A percentile compares a stretch with the other conserved stretches of the same genome.
These are phyloP conservation scores for Penicillium riverlandense DNA, from an alignment of 495 filamentous ascomycete species.

Conservation along the genomic window DNA sequence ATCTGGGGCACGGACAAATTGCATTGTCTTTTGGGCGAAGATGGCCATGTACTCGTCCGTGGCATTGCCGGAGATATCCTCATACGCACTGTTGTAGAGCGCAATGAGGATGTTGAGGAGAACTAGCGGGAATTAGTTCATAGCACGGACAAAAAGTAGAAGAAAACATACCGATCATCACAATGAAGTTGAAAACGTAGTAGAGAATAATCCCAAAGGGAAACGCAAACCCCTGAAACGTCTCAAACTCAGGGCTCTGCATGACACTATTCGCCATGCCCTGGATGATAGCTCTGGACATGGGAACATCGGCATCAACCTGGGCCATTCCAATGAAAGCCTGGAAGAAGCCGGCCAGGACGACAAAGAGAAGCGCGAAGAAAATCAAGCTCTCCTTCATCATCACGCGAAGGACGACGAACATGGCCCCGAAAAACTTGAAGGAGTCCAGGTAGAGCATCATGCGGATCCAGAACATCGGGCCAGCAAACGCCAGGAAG, in stretches of 20 bases:
- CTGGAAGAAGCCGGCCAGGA: conserved; percentile 87
- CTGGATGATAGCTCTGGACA: conserved; percentile 69
- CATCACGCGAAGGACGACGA: conserved; percentile 96
- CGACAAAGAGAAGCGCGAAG: conserved; percentile 84
- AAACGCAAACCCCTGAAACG: conserved; percentile 69
- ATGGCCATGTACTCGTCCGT: conserved; percentile 92
- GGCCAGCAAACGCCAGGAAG: conserved; percentile 82
- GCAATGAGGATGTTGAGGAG: conserved; percentile 93
- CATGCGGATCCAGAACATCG: conserved; percentile 95
- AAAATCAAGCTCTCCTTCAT: conserved; percentile 98
- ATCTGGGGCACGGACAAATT: conserved; percentile 92
- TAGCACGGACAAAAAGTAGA: background rate
- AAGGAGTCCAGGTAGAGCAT: conserved; percentile 89
- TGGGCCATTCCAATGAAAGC: conserved; percentile 92
- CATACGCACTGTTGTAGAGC: conserved; percentile 92
- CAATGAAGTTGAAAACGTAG: conserved; percentile 94
- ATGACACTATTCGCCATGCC: conserved; percentile 88
- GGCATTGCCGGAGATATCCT: conserved; percentile 91
- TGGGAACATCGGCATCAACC: conserved; percentile 56
- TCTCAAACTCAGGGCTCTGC: conserved; percentile 82
- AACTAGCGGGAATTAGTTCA: conserved; percentile 37
- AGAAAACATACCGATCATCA: conserved; percentile 60
- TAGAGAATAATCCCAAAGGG: conserved; percentile 88
- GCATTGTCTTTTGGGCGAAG: conserved; percentile 85
- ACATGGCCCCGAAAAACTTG: conserved; percentile 96